Percentiles rank a stretch among this genome's conserved stretches.
These are phyloP conservation scores for Phanerochaete sordida DNA, from an alignment of 768 basidiomycete species.

Conservation along the genomic window DNA sequence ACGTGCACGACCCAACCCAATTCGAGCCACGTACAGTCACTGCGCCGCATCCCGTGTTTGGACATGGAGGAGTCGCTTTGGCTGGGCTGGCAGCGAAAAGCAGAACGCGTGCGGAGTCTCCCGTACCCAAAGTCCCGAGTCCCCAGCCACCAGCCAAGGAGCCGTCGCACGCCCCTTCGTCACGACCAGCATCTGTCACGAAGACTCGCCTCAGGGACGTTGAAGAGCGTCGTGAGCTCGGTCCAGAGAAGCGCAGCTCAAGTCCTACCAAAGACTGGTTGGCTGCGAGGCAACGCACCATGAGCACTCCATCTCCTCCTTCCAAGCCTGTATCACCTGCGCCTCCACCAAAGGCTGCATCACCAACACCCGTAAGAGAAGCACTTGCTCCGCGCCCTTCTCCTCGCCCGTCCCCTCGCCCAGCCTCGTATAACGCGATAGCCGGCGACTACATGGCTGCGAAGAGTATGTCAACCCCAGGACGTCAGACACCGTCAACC, in stretches of 20 bases:
- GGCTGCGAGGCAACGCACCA: constrained; percentile 41
- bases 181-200: background rate
- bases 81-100: constrained; percentile 53
- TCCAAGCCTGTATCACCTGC: constrained; percentile 21
- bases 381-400: too few species aligned
- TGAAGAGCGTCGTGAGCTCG: constrained; percentile 33
- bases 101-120: constrained; percentile 7
- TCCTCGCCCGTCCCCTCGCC: background rate
- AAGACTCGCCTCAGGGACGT: constrained; percentile 29
- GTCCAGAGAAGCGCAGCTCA: constrained; percentile 34
- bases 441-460: background rate
- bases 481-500: constrained; percentile 1
- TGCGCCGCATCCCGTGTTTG: constrained; percentile 72
- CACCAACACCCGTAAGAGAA: background rate
- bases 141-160: background rate
- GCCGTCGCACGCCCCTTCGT: background rate
- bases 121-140: background rate
- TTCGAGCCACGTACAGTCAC: constrained; percentile 55
- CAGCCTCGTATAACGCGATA: background rate
- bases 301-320: constrained; percentile 42
- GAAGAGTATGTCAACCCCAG: background rate
- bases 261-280: constrained; percentile 9
- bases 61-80: constrained; percentile 71
- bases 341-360: constrained; percentile 13
- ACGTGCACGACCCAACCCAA: constrained; percentile 60